Evolutionary conservation across 352 stramenopile species (phyloP).

Genomic region (Phytopythium chamaehyphon): DNA sequence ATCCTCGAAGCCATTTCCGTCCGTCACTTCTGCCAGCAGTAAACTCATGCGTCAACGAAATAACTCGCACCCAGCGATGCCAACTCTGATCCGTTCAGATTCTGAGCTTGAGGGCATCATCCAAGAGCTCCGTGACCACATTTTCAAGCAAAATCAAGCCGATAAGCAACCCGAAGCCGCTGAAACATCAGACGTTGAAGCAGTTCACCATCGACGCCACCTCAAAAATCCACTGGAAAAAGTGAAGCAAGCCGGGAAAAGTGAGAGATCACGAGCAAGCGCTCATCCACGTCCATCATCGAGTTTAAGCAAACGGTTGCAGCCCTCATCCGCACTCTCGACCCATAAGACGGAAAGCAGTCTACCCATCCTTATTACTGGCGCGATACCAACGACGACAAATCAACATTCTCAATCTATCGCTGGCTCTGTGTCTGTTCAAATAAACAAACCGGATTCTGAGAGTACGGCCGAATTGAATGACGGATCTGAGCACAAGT

Average conservation of each 20-base stretch:
- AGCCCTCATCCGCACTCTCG: neutral
- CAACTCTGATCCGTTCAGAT: constrained; percentile 30
- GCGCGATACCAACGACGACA: neutral
- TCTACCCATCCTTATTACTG: neutral
- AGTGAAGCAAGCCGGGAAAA: constrained; percentile 17
- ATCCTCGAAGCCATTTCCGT: too few relatives aligned
- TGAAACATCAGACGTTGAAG: constrained; percentile 4
- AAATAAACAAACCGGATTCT: neutral
- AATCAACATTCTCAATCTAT: too few relatives aligned
- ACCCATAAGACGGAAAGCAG: neutral
- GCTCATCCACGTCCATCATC: neutral
- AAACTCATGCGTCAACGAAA: neutral
- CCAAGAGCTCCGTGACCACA: constrained; percentile 48
- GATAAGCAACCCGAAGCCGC: neutral
- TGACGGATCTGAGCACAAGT: neutral
- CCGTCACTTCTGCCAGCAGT: too few relatives aligned
- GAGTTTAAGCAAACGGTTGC: neutral
- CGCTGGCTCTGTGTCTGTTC: neutral
- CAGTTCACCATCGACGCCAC: constrained; percentile 27
- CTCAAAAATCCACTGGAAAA: constrained; percentile 65
- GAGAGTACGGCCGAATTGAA: constrained; percentile 15
- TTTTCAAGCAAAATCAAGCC: constrained; percentile 33
- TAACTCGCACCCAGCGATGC: neutral
- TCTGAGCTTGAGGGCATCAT: constrained; percentile 71
- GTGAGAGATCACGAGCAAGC: neutral